These are phyloP conservation scores for Tricholoma bakamatsutake DNA, from an alignment of 768 basidiomycete genomes.

Conservation along the genomic window DNA sequence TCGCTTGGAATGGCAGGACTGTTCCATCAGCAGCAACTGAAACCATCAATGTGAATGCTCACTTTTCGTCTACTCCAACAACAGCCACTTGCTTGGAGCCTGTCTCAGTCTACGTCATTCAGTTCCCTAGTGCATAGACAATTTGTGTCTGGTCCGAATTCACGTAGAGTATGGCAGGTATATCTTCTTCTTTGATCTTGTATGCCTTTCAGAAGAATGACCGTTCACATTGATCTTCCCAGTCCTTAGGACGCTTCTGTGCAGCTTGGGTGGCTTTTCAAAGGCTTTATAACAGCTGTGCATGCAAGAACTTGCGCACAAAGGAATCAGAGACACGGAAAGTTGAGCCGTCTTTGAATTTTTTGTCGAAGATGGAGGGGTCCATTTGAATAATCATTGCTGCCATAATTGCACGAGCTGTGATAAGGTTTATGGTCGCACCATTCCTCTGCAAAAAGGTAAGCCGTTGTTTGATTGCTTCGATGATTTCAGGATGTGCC, in stretches of 20 bases:
- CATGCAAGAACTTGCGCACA: constrained; percentile 5
- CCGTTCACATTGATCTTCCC: constrained; percentile 20
- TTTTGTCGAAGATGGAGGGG: constrained; percentile 22
- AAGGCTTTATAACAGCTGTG: constrained; percentile 16
- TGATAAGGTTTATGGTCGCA: constrained; percentile 14
- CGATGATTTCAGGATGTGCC: constrained; percentile 13
- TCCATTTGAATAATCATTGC: constrained; percentile 15
- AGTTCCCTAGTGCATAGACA: constrained; percentile 20
- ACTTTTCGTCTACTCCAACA: constrained; percentile 32
- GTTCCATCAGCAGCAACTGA: constrained; percentile 22
- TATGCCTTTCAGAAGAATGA: constrained; percentile 21
- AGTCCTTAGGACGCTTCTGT: constrained; percentile 28
- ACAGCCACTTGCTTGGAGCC: constrained; percentile 28
- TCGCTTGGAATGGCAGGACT: constrained; percentile 27
- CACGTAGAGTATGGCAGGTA: constrained; percentile 19
- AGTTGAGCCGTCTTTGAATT: constrained; percentile 16
- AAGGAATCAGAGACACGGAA: constrained; percentile 23
- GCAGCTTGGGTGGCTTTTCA: constrained; percentile 24
- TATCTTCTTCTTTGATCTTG: constrained; percentile 20
- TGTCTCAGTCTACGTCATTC: constrained; percentile 19
- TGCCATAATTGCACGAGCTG: constrained; percentile 24
- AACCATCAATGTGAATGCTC: constrained; percentile 26
- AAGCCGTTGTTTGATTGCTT: constrained; percentile 13
- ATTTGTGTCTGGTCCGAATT: constrained; percentile 32
- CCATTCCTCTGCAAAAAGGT: constrained; percentile 14